A percentile compares a stretch with the other conserved stretches of the same genome.
These are phyloP conservation scores for Bryoglossum gracile DNA, from an alignment of 495 filamentous ascomycete species.

Conservation along the genomic window DNA sequence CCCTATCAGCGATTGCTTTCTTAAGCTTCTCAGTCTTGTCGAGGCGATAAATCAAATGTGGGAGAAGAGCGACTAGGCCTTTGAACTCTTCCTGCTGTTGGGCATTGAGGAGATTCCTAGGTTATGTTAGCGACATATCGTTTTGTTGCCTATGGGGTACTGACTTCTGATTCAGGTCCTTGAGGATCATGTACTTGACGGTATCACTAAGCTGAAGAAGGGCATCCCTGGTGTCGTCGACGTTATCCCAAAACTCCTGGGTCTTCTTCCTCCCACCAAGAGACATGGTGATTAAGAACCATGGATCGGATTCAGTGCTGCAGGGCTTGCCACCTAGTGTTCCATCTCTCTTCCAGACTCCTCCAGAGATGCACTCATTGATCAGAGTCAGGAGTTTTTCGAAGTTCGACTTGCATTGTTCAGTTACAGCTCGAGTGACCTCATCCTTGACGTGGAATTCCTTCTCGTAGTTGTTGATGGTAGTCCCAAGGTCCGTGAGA, in stretches of 20 bases:
- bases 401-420: conserved; percentile 11
- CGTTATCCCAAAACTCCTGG: conserved; percentile 3
- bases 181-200: conserved; percentile 15
- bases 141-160: background rate
- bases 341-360: conserved; percentile 6
- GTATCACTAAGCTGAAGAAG: conserved; percentile 5
- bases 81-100: conserved; percentile 6
- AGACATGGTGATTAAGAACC: conserved; percentile 12
- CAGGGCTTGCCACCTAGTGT: background rate
- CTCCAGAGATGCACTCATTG: conserved; percentile 3
- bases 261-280: conserved; percentile 10
- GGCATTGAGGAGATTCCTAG: conserved; percentile 6
- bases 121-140: background rate
- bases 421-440: background rate
- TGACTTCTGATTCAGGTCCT: conserved; percentile 11
- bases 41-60: conserved; percentile 5
- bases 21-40: conserved; percentile 1
- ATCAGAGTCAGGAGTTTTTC: conserved; percentile 6
- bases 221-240: conserved; percentile 6
- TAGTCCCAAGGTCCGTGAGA: conserved; percentile 2
- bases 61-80: conserved; percentile 1
- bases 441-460: conserved; percentile 4
- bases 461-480: conserved; percentile 5
- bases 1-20: background rate
- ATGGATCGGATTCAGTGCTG: conserved; percentile 12